Percentiles rank a stretch among this genome's conserved stretches.
Evolutionary conservation across 441 rosid genomes (phyloP).

Genomic region (Sinapis alba): DNA sequence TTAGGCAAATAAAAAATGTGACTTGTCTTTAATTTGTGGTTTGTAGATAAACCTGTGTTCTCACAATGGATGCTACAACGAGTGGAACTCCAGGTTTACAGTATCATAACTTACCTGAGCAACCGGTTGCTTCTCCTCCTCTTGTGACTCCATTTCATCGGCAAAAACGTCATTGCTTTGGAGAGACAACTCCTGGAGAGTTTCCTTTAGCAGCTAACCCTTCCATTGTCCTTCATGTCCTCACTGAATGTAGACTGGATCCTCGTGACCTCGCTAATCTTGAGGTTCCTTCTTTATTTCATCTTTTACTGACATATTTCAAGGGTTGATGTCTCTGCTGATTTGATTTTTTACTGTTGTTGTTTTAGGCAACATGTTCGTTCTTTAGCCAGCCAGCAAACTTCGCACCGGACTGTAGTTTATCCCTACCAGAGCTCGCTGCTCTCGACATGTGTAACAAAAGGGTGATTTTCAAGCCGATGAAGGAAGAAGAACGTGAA

Average conservation of each 20-base stretch:
- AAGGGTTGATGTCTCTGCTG: conserved; percentile 46
- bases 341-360: conserved; percentile 10
- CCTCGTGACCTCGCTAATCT: conserved; percentile 96
- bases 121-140: conserved; percentile 51
- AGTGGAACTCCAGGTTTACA: conserved; percentile 75
- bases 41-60: conserved; percentile 75
- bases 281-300: conserved; percentile 47
- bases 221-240: conserved; percentile 91
- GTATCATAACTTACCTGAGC: conserved; percentile 75
- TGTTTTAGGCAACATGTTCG: conserved; percentile 87
- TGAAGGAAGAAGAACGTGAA: conserved; percentile 68
- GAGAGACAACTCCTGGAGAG: conserved; percentile 88
- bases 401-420: conserved; percentile 70
- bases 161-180: conserved; percentile 76
- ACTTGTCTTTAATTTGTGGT: conserved; percentile 22
- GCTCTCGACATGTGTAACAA: conserved; percentile 94
- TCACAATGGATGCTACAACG: conserved; percentile 81
- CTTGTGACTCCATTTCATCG: conserved; percentile 45
- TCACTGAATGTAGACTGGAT: conserved; percentile 81
- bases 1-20: conserved; percentile 29
- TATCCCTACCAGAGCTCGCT: conserved; percentile 89
- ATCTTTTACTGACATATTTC: conserved; percentile 12
- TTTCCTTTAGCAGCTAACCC: conserved; percentile 96
- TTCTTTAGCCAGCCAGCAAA: conserved; percentile 98
- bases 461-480: conserved; percentile 82